Evolutionary conservation across 768 basidiomycete genomes (phyloP), one percentile per base, ranked within the genome.

Genomic region (Exidia glandulosa): DNA sequence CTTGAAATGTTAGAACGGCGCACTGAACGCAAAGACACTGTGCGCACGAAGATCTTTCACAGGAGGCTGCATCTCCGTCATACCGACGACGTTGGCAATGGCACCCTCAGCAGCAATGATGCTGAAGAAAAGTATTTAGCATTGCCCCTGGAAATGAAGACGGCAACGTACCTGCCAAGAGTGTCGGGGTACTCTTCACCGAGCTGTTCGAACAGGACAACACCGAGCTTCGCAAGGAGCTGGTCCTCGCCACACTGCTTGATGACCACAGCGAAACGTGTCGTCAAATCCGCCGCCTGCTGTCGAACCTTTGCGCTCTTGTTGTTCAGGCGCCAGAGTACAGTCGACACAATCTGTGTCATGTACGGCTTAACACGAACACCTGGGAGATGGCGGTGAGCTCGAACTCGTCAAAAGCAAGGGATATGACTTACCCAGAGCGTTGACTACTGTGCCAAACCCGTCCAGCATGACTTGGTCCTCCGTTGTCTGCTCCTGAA

Each of bases 51-150:
- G 85, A 81, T 99, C 96, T 73, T 99, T 99, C 30, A 99, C 94
- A 0, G 96, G 96, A 14, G 96, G 96, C 71, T 96, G 97, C 96
- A 99, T 99, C 72, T 97, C 93, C 10, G 96, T 96, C 96, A 98
- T 99, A 74, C 96, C 96, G 63, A 99, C 96, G 56, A 98, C 96
- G 67, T 98, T 98, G 64, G 96, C 96, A 67, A 99, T 98, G 55
- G 96, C 96, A 63, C 93, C 95, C 68, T 94, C 92, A 48, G 96
- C 96, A 55, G 95, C 94, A 72, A 98, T 99, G 73, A 99, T 95
- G 77, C 95, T 97, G 70, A 33, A 29, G 13, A n/a, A n/a, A n/a
- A 30, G n/a, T 0, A 47, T 10, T 25, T 36, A 56, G 25, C 25
- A 52, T 9, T 45, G 45, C 13, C 30, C n/a, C 23, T 36, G 37